Base-by-base conservation (phyloP, 495 filamentous ascomycete species). In the Tirmania nivea region DNA sequence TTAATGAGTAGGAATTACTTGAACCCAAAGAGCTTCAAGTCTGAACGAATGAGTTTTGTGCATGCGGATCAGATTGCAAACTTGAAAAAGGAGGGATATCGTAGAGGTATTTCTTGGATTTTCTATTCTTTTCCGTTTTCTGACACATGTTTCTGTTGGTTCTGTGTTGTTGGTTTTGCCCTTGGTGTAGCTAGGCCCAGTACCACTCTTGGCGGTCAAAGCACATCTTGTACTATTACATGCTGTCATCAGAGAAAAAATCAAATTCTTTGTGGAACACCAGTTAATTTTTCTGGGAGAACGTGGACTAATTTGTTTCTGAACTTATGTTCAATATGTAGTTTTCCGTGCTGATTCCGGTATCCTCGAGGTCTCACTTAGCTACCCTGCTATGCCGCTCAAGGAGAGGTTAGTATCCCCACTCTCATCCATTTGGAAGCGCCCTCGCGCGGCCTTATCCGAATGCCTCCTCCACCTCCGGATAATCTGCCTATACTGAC, bases 321-420 rank as follows among this genome's bases (percentile, higher is more conserved):
- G 12, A 14, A 19, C 17, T 45, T 45, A 19, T 14, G 14, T 19
- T 14, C 12, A 34, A 25, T 19, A 19, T 35, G 50, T 49, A 42
- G 37, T 58, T 61, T 21, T 61, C 45, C 52, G 52, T 42, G 35
- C 51, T 36, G 47, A 36, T 48, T 50, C 20, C 20, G 58, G 55
- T 55, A 47, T 62, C 60, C 35, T 56, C 49, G 36, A 62, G 55
- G 37, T 53, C 74, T 20, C 62, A 55, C 62, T 88, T 50, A 77
- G 82, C 60, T 88, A 89, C 66, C 84, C 85, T 5, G 82, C 81
- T 61, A 72, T 73, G 54, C 78, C 76, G 20, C 71, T 76, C 55
- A 71, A 72, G 53, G 84, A 88, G 64, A 74, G 71, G 82, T 82
- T 77, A 54, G 68, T 53, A 19, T 55, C 20, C 51, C 35, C 21